Evolutionary conservation across 2,329 filamentous ascomycete species (phyloP).

Genomic region (Epichloe sp.): DNA sequence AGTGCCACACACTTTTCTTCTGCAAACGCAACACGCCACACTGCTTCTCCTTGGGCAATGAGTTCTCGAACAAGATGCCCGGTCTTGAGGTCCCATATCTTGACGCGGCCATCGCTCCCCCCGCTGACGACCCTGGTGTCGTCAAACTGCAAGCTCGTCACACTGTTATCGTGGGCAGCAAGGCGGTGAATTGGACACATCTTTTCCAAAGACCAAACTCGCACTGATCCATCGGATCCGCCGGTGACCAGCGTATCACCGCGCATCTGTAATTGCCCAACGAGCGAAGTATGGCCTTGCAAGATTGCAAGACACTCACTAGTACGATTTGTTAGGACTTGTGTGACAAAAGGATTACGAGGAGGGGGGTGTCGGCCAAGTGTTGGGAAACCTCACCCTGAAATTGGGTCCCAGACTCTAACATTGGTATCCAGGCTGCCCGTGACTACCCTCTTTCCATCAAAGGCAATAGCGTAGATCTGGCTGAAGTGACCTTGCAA

Average conservation of each 20-base stretch:
- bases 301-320: conserved; percentile 78
- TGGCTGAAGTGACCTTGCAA: conserved; percentile 93
- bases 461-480: conserved; percentile 97
- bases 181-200: conserved; percentile 88
- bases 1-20: conserved; percentile 97
- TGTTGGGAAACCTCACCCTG: conserved; percentile 46
- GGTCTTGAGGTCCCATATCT: conserved; percentile 93
- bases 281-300: conserved; percentile 91
- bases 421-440: conserved; percentile 95
- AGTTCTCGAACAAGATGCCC: conserved; percentile 84
- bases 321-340: neutral
- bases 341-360: neutral
- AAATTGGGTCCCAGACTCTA: conserved; percentile 85
- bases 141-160: conserved; percentile 95
- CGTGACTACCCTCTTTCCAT: conserved; percentile 84
- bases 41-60: conserved; percentile 80
- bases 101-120: conserved; percentile 92
- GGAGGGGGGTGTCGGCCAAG: too few relatives aligned
- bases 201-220: conserved; percentile 87
- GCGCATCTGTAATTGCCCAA: conserved; percentile 92
- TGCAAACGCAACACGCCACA: conserved; percentile 96
- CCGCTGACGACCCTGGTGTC: conserved; percentile 91
- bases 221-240: conserved; percentile 87
- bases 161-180: conserved; percentile 94
- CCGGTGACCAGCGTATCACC: conserved; percentile 91